Base-by-base conservation (phyloP, 2,329 filamentous ascomycete species). In the Fusarium solani-melongenae region DNA sequence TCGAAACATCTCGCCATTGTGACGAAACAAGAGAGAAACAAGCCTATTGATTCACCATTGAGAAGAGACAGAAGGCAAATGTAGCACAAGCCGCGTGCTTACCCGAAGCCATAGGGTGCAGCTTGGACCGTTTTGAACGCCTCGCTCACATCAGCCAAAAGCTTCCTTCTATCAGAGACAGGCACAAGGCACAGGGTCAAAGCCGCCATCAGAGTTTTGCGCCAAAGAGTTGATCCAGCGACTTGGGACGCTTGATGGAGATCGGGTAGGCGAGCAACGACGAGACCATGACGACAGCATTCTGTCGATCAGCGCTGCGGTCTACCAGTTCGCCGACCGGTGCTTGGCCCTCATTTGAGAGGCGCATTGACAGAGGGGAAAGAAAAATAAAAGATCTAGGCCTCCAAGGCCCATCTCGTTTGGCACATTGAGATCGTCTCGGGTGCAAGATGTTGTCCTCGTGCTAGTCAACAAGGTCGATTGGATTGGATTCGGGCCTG, bases 251-350 rank as follows among this genome's bases (percentile, higher is more conserved):
- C 29, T 12, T 12, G 27, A 20, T 41, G 22, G 38, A 33, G 39
- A 59, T 59, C 56, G 24, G 39, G 12, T 9, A 46, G 22, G 41
- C 29, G 22, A 31, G 6, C 9, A 10, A 31, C 44, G 49, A 62
- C 44, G 44, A 53, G 29, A 55, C n/a, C 58, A 72, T 74, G 71
- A 73, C 71, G 71, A 73, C 71, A 57, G 34, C 27, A 49, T 34
- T 58, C 6, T 27, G 38, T 24, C 27, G 59, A 39, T 62, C 44
- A 38, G 27, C 57, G 46, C 15, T 27, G 1, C 8, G 11, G 14
- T 14, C 33, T 29, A 29, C 44, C 14, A 53, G 46, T 53, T 27
- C 10, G 36, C 31, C 31, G 36, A 31, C 36, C 36, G 38, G 6
- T 31, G 46, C 31, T 58, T 24, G 61, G 44, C 38, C 61, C 36